These are phyloP conservation scores for Pisolithus orientalis DNA, from an alignment of 768 basidiomycete genomes.

Conservation along the genomic window DNA sequence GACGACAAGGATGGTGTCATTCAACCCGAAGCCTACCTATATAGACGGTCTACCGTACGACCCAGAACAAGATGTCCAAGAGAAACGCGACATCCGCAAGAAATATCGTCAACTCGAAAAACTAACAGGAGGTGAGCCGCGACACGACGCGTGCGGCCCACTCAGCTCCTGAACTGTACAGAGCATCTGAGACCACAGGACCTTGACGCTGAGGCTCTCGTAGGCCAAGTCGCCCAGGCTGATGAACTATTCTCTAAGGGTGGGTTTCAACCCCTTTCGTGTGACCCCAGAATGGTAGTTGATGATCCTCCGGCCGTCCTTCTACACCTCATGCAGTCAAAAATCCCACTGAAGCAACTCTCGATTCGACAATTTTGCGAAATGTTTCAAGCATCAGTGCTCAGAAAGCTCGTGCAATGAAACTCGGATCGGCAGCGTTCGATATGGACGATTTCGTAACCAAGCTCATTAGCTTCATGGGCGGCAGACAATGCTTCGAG, in stretches of 20 bases:
- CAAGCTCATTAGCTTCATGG: slow-evolving; percentile 71
- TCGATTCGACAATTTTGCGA: slow-evolving; percentile 80
- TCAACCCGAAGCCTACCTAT: slow-evolving; percentile 4
- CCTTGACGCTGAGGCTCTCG: slow-evolving; percentile 49
- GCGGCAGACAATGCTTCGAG: slow-evolving; percentile 50
- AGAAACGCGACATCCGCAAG: slow-evolving; percentile 68
- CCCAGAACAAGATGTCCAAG: slow-evolving; percentile 79
- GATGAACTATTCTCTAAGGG: slow-evolving; percentile 63
- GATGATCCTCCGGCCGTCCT: too few relatives aligned
- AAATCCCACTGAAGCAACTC: slow-evolving; percentile 80
- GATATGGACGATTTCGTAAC: slow-evolving; percentile 88
- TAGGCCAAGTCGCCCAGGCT: slow-evolving; percentile 48
- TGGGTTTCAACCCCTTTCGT: slow-evolving; percentile 16
- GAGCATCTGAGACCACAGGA: slow-evolving; percentile 48
- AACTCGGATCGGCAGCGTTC: slow-evolving; percentile 81
- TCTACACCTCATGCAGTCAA: slow-evolving; percentile 41
- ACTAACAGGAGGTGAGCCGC: slow-evolving; percentile 49
- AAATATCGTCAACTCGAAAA: slow-evolving; percentile 65
- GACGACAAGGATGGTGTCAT: slow-evolving; percentile 13
- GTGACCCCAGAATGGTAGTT: neutral
- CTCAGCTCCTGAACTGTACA: slow-evolving; percentile 14
- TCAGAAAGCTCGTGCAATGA: slow-evolving; percentile 87
- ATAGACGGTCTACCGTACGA: slow-evolving; percentile 52
- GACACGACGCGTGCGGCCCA: slow-evolving; percentile 1
- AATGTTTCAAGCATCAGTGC: slow-evolving; percentile 75